Conservation (phyloP, 805 yeast species). For the Candida peoriensis region DNA sequence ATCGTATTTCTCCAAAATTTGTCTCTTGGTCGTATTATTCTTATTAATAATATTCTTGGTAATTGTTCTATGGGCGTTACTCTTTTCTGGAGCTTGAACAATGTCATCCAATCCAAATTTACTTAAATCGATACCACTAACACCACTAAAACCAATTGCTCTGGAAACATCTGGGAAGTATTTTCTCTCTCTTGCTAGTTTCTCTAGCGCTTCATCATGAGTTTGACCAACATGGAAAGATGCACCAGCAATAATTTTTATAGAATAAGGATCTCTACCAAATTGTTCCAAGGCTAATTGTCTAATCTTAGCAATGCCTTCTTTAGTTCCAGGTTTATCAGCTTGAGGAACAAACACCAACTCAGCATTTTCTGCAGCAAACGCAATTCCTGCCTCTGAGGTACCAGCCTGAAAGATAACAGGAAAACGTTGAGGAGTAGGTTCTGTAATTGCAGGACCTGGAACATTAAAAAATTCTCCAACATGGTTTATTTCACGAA, state of each 20-base stretch:
- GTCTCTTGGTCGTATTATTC: constrained; percentile 13
- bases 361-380: constrained; percentile 39
- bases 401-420: constrained; percentile 40
- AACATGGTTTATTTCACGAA: constrained; percentile 26
- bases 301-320: constrained; percentile 17
- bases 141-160: constrained; percentile 4
- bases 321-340: not conserved
- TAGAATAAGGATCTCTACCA: constrained; percentile 32
- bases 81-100: constrained; percentile 25
- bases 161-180: not conserved
- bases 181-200: constrained; percentile 7
- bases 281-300: constrained; percentile 28
- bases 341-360: constrained; percentile 24
- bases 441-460: constrained; percentile 28
- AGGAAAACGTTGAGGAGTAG: constrained; percentile 38
- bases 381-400: constrained; percentile 33
- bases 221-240: constrained; percentile 35
- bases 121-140: constrained; percentile 2
- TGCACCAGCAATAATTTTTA: constrained; percentile 34
- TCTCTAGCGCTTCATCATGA: constrained; percentile 32
- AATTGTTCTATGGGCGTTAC: constrained; percentile 30
- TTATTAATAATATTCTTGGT: constrained; percentile 24
- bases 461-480: constrained; percentile 27
- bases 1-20: constrained; percentile 19
- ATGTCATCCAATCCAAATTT: constrained; percentile 13